Conservation (phyloP, 108 stramenopile genomes). For the Stephanodiscus triporus region DNA sequence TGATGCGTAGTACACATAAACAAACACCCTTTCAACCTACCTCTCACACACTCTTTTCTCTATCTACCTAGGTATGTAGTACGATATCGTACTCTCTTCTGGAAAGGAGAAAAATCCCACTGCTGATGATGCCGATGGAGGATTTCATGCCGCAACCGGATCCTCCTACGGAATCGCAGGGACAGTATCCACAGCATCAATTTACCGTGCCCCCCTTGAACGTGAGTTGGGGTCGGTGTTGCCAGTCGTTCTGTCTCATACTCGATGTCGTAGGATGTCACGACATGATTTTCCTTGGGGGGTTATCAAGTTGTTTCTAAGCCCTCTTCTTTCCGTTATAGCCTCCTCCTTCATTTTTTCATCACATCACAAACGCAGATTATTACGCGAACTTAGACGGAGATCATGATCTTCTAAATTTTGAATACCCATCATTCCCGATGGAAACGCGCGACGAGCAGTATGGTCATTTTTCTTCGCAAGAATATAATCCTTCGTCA, state of each 20-base stretch:
- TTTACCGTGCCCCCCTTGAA: neutral
- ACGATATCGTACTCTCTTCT: too few relatives aligned
- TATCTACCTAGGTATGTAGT: too few relatives aligned
- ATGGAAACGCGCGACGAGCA: neutral
- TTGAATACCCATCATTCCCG: neutral
- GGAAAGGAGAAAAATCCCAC: too few relatives aligned
- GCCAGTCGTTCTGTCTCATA: neutral
- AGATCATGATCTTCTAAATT: constrained; percentile 7
- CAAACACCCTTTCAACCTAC: too few relatives aligned
- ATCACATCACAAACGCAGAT: neutral
- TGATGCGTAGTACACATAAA: too few relatives aligned
- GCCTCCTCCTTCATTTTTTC: neutral
- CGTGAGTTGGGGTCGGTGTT: neutral
- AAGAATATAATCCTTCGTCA: neutral
- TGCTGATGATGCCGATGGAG: too few relatives aligned
- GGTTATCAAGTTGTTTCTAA: neutral
- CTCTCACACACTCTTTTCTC: too few relatives aligned
- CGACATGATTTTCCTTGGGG: neutral
- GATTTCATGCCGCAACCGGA: constrained; percentile 9
- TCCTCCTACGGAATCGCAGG: neutral
- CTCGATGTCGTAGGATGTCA: neutral
- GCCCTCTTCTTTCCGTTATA: neutral
- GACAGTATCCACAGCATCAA: constrained; percentile 5
- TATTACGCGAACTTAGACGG: constrained; percentile 2
- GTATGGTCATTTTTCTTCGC: neutral